Conservation (phyloP, 306 rosid species). For the Aeschynomene evenia region DNA sequence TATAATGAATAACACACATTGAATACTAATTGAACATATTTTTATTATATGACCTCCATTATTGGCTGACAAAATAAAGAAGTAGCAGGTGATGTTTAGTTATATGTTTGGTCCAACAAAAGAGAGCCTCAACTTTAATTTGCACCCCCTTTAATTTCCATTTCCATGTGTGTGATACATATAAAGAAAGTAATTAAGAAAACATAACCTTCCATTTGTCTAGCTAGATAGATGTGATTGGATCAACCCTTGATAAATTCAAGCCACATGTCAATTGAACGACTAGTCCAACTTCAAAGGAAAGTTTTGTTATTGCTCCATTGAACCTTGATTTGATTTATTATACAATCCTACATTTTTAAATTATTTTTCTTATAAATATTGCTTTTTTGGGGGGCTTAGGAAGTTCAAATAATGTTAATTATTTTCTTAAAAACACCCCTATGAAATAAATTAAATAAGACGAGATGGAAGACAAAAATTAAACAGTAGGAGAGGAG, state of each 20-base stretch:
- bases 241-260: slow-evolving; percentile 1
- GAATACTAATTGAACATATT: no score
- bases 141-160: neutral
- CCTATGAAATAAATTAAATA: no score
- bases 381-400: no score
- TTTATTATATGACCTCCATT: no score
- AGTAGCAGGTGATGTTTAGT: slow-evolving; percentile 9
- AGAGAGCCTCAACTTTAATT: slow-evolving; percentile 21
- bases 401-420: no score
- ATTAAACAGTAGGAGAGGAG: no score
- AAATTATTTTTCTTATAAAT: no score
- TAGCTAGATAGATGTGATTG: slow-evolving; percentile 1
- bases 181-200: neutral
- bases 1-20: no score
- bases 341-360: no score
- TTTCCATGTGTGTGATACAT: neutral
- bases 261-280: slow-evolving; percentile 24
- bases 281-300: slow-evolving; percentile 32
- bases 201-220: slow-evolving; percentile 24
- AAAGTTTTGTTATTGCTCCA: slow-evolving; percentile 25
- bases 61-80: no score
- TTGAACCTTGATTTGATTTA: neutral
- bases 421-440: no score
- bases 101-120: slow-evolving; percentile 32
- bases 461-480: no score